A percentile compares a stretch with the other conserved stretches of the same genome.
phyloP scores from a whole-genome alignment of 345 rosid species.

The rapeseed (Brassica napus) region Da-Ae NC_063444.1:36777001-36777500 shows the following conservation, averaged over 20 bases:
- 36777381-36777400: too few relatives aligned
- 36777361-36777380: too few relatives aligned
- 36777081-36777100: too few relatives aligned
- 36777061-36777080: neutral
- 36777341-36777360: too few relatives aligned
- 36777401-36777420: too few relatives aligned
- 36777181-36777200: constrained; percentile 78
- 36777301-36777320: too few relatives aligned
- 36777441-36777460: too few relatives aligned
- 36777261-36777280: constrained; percentile 92
- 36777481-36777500: too few relatives aligned
- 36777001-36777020: neutral
- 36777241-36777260: constrained; percentile 91
- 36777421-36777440: too few relatives aligned
- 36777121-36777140: constrained; percentile 68
- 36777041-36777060: neutral
- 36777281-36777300: constrained; percentile 67
- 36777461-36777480: too few relatives aligned
- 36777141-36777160: constrained; percentile 32
- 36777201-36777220: constrained; percentile 93
- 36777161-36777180: neutral
- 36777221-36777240: constrained; percentile 99
- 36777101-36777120: too few relatives aligned
- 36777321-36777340: too few relatives aligned
- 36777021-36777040: neutral